These are phyloP conservation scores for Centaurea solstitialis DNA, from an alignment of 129 eudicot species.

Conservation along the genomic window DNA sequence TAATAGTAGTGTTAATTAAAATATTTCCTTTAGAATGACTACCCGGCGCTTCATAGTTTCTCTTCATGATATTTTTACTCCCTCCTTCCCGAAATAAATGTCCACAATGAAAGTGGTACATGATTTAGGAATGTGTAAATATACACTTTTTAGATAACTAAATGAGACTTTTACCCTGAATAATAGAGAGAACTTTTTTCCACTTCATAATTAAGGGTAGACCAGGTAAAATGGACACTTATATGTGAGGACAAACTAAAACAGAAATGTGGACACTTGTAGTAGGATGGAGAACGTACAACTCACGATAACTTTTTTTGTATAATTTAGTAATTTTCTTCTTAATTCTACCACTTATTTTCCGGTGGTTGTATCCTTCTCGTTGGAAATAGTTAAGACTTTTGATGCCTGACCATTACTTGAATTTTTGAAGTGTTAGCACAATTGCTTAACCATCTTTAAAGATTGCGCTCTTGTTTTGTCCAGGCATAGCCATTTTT, in stretches of 20 bases:
- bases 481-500: not conserved
- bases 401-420: not conserved
- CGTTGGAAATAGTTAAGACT: not conserved
- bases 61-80: not conserved
- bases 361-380: not conserved
- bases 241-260: too few relatives aligned
- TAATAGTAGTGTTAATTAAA: not conserved
- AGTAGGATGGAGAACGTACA: conserved; percentile 31
- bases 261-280: too few relatives aligned
- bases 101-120: not conserved
- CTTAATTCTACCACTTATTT: not conserved
- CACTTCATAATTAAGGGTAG: too few relatives aligned
- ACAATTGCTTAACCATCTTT: not conserved
- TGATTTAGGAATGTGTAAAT: not conserved
- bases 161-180: too few relatives aligned
- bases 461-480: not conserved
- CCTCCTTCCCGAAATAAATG: not conserved
- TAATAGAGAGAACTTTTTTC: not conserved
- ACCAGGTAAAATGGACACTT: too few relatives aligned
- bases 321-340: not conserved
- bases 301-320: not conserved
- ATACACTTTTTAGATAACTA: not conserved
- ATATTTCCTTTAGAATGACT: not conserved
- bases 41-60: not conserved
- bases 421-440: too few relatives aligned